Evolutionary conservation across 352 stramenopile genomes (phyloP).

Genomic region (Globisporangium solare): DNA sequence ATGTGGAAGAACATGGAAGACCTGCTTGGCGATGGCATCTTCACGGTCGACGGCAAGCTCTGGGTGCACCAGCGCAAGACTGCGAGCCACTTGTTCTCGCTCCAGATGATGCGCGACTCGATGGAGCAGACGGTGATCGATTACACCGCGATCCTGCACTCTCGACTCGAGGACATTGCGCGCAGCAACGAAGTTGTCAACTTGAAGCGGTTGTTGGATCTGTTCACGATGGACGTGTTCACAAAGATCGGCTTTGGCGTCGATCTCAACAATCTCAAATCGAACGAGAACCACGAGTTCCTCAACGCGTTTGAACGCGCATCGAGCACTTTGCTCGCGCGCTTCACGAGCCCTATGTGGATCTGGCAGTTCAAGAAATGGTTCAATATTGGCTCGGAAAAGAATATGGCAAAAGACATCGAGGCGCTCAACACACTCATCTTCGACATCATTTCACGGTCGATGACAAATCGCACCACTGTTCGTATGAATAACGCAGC

Average conservation of each 20-base stretch:
- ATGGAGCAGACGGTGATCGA: slow-evolving; percentile 25
- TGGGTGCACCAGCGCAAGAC: slow-evolving; percentile 66
- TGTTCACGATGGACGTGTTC: slow-evolving; percentile 57
- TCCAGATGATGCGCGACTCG: slow-evolving; percentile 24
- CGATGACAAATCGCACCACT: background rate
- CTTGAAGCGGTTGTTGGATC: slow-evolving; percentile 27
- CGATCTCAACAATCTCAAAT: slow-evolving; percentile 22
- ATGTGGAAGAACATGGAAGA: slow-evolving; percentile 21
- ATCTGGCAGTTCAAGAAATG: slow-evolving; percentile 20
- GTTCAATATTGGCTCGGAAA: slow-evolving; percentile 19
- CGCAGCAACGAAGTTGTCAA: background rate
- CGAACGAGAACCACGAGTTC: slow-evolving; percentile 21
- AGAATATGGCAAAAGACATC: slow-evolving; percentile 5
- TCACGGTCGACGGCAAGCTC: slow-evolving; percentile 29
- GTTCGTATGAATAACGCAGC: no score
- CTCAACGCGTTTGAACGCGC: slow-evolving; percentile 29
- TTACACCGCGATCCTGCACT: slow-evolving; percentile 14
- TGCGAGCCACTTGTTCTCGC: slow-evolving; percentile 75
- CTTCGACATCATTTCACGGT: slow-evolving; percentile 16
- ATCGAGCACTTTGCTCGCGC: slow-evolving; percentile 9
- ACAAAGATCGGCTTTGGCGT: slow-evolving; percentile 51
- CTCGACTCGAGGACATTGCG: background rate
- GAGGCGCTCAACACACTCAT: slow-evolving; percentile 12
- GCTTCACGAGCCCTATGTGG: slow-evolving; percentile 18
- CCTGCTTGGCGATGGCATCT: slow-evolving; percentile 59